Percentiles rank a stretch among this genome's conserved stretches.
These are phyloP conservation scores for Acacia melanoxylon DNA, from an alignment of 306 rosid genomes.

Conservation along the genomic window DNA sequence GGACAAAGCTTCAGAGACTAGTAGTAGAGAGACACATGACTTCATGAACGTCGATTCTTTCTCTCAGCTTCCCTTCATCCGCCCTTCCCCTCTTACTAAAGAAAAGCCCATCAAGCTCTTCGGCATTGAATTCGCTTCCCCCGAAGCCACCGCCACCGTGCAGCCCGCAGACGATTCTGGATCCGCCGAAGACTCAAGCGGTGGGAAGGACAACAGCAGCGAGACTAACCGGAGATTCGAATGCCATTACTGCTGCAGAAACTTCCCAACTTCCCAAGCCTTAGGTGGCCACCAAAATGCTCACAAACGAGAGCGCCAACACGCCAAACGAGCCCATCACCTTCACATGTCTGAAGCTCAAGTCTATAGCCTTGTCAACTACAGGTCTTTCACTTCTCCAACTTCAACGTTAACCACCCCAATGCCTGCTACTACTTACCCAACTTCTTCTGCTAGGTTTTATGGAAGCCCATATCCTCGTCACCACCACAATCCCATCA, in stretches of 20 bases:
- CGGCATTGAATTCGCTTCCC: slow-evolving; percentile 70
- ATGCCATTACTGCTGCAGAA: slow-evolving; percentile 92
- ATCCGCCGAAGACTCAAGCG: slow-evolving; percentile 26
- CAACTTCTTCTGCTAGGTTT: slow-evolving; percentile 33
- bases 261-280: slow-evolving; percentile 95
- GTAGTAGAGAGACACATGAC: slow-evolving; percentile 65
- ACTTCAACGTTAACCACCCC: slow-evolving; percentile 30
- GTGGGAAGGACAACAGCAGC: slow-evolving; percentile 23
- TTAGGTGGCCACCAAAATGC: slow-evolving; percentile 98
- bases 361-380: slow-evolving; percentile 69
- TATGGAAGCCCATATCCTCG: slow-evolving; percentile 55
- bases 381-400: slow-evolving; percentile 40
- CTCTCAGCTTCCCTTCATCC: slow-evolving; percentile 96
- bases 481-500: slow-evolving; percentile 52
- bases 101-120: slow-evolving; percentile 78
- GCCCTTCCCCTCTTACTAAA: slow-evolving; percentile 55
- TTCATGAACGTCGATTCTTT: slow-evolving; percentile 94
- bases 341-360: slow-evolving; percentile 68
- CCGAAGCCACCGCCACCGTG: neutral
- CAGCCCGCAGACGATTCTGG: slow-evolving; percentile 39
- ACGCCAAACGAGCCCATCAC: slow-evolving; percentile 78
- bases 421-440: slow-evolving; percentile 14
- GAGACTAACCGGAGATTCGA: slow-evolving; percentile 81
- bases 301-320: slow-evolving; percentile 86
- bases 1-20: slow-evolving; percentile 50